These are phyloP conservation scores for Fusarium brachygibbosum DNA, from an alignment of 2,329 filamentous ascomycete species.

Conservation along the genomic window DNA sequence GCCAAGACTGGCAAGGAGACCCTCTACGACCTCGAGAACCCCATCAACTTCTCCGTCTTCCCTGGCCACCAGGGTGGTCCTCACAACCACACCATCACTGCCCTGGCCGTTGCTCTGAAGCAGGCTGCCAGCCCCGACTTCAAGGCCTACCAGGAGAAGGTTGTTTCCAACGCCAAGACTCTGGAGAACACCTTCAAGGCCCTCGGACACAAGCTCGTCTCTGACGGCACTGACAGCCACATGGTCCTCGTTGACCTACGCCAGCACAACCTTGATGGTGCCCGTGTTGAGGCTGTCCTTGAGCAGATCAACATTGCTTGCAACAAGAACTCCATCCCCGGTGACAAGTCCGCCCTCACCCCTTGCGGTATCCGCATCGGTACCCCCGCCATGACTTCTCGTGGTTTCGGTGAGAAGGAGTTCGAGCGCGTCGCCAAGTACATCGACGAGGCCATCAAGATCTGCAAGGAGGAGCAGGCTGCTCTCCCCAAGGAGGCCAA, in stretches of 20 bases:
- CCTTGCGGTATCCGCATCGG: constrained; percentile 96
- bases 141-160: constrained; percentile 92
- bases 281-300: constrained; percentile 93
- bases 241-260: constrained; percentile 97
- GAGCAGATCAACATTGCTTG: constrained; percentile 99
- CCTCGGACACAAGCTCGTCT: constrained; percentile 93
- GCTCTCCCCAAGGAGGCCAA: constrained; percentile 95
- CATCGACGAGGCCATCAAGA: constrained; percentile 89
- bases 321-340: constrained; percentile 99
- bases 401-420: constrained; percentile 92
- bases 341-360: constrained; percentile 96
- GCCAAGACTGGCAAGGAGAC: constrained; percentile 91
- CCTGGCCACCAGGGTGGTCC: constrained; percentile 98
- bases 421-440: constrained; percentile 91
- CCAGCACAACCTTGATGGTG: constrained; percentile 87
- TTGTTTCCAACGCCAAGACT: constrained; percentile 92
- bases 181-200: constrained; percentile 87
- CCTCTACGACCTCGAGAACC: constrained; percentile 92
- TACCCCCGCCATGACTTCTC: constrained; percentile 95
- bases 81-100: constrained; percentile 99
- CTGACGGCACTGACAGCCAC: constrained; percentile 96
- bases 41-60: constrained; percentile 99
- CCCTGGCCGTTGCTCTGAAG: constrained; percentile 92
- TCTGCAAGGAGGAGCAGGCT: constrained; percentile 89
- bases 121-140: constrained; percentile 93